Evolutionary conservation across 2,329 filamentous ascomycete species (phyloP), one percentile per base, ranked within the genome.

Genomic region (Fusarium verrucosum): DNA sequence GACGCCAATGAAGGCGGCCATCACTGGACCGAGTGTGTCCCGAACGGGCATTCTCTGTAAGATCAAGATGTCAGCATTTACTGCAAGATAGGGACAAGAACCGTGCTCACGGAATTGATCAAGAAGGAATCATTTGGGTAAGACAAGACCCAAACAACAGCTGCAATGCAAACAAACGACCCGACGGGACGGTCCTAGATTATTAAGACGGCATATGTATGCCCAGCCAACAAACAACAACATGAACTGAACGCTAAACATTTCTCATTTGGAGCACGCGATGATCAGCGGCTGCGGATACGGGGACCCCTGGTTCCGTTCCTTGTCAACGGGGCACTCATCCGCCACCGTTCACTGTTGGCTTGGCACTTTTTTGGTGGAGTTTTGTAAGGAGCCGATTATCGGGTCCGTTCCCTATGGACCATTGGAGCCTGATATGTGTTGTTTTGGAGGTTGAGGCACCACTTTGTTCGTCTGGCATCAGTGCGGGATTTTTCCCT

Each of bases 1-100:
- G 13, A 57, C 40, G 43, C 20, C 55, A 23, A 58, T 57, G 17
- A 58, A 58, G 25, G 42, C 51, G 14, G 43, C 55, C 55, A 58
- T 58, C 3, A 58, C 36, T 4, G 55, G 42, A 14, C 20, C 26
- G 37, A 50, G 55, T 13, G 30, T 37, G 23, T 58, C 55, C 16
- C 55, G 55, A 11, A 56, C 52, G 28, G 51, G 25, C 55, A 58
- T 58, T 4, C 5, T 25, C 26, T 53, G n/a, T 14, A 10, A 16
- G 13, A 7, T 14, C n/a, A 42, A 8, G 9, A 4, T 2, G 3
- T 42, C 19, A 28, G 25, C 26, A 10, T 25, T 14, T 4, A n/a
- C 14, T 10, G 25, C 28, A 32, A 4, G 40, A 7, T 5, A 28
- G n/a, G n/a, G 22, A 26, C n/a, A n/a, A n/a, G n/a, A 42, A 28